Evolutionary conservation across 1,284 basidiomycete species (phyloP).

Genomic region (Gomphus sp.): DNA sequence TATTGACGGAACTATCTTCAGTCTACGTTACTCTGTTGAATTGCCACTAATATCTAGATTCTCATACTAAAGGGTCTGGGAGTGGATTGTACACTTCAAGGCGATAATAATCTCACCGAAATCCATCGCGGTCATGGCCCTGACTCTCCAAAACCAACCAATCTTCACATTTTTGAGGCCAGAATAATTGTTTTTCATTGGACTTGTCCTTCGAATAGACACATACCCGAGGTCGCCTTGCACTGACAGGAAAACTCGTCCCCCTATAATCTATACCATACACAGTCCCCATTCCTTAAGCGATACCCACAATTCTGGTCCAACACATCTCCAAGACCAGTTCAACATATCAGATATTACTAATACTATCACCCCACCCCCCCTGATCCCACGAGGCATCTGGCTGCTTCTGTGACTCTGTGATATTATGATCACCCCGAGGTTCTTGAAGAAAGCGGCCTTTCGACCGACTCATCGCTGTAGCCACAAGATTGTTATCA

Average conservation of each 20-base stretch:
- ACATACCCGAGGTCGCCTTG: background rate
- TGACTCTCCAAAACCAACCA: background rate
- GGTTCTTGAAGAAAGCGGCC: background rate
- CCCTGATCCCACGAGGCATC: background rate
- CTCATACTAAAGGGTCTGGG: background rate
- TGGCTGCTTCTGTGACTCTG: background rate
- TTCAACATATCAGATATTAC: background rate
- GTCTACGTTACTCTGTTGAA: too few species aligned
- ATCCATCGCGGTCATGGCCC: background rate
- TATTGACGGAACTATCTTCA: too few species aligned
- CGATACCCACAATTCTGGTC: background rate
- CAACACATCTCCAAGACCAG: background rate
- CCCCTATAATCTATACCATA: background rate
- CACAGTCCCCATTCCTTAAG: background rate
- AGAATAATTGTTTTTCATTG: background rate
- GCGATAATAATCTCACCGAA: background rate
- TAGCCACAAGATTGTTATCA: background rate
- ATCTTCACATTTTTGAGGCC: too few species aligned
- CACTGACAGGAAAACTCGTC: background rate
- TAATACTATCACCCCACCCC: too few species aligned
- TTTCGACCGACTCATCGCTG: background rate
- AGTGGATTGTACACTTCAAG: background rate
- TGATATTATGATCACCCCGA: background rate
- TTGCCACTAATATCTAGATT: background rate
- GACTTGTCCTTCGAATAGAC: background rate